Conservation (phyloP, 129 eudicot genomes). For the Logfia minima region DNA sequence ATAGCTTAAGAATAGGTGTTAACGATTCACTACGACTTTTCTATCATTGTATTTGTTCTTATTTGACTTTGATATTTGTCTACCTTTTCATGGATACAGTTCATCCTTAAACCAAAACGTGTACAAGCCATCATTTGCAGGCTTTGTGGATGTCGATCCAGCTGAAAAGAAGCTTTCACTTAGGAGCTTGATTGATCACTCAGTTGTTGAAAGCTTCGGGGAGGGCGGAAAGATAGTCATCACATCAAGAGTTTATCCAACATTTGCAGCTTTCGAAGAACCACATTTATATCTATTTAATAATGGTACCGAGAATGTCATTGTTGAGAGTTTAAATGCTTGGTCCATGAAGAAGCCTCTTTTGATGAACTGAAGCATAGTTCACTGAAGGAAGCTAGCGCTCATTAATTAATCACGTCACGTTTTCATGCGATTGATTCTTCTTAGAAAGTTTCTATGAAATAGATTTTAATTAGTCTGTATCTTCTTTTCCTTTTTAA, state of each 20-base stretch:
- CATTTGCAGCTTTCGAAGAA: slow-evolving; percentile 34
- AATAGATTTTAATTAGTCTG: background rate
- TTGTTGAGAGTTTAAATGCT: slow-evolving; percentile 43
- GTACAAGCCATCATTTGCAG: slow-evolving; percentile 56
- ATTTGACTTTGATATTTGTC: background rate
- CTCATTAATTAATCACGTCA: background rate
- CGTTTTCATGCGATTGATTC: background rate
- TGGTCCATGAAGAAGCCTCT: slow-evolving; percentile 66
- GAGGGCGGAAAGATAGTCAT: slow-evolving; percentile 66
- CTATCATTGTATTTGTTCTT: background rate
- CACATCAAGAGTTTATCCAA: slow-evolving; percentile 74
- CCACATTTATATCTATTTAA: slow-evolving; percentile 61
- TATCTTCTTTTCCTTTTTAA: slow-evolving; percentile 42
- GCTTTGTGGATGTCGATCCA: slow-evolving; percentile 57
- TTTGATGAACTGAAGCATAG: slow-evolving; percentile 34
- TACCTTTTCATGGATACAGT: slow-evolving; percentile 2
- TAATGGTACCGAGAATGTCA: slow-evolving; percentile 55
- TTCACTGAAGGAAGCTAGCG: background rate
- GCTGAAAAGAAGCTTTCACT: slow-evolving; percentile 52
- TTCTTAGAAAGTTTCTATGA: background rate
- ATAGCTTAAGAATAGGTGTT: no score
- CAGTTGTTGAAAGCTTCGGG: slow-evolving; percentile 79
- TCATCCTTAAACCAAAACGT: slow-evolving; percentile 14
- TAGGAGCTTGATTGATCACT: slow-evolving; percentile 70
- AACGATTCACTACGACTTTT: no score